Conservation (phyloP, 148 eudicot genomes). For the Dysphania ambrosioides region DNA sequence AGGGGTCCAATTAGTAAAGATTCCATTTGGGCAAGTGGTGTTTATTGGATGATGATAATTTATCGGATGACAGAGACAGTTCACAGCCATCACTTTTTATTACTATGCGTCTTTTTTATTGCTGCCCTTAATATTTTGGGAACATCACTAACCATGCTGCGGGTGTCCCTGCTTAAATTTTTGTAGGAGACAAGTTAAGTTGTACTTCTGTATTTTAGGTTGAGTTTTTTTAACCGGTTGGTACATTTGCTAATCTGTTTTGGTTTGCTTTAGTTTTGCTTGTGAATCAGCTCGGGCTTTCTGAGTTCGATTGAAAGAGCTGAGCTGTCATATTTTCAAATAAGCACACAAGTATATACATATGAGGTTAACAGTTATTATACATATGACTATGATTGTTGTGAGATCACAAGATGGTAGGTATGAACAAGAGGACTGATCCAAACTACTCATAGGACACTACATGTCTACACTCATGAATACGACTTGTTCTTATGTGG, state of each 20-base stretch:
- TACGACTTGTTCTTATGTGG: no score
- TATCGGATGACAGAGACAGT: slow-evolving; percentile 18
- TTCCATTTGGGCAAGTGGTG: slow-evolving; percentile 25
- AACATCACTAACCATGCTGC: slow-evolving; percentile 16
- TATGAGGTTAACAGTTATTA: no score
- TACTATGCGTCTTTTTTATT: slow-evolving; percentile 7
- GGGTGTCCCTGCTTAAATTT: slow-evolving; percentile 28
- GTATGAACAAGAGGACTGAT: no score
- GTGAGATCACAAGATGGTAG: no score
- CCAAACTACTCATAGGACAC: no score
- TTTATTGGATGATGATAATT: slow-evolving; percentile 22
- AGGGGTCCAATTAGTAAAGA: slow-evolving; percentile 23
- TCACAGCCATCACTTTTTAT: slow-evolving; percentile 6
- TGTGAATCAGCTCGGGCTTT: no score
- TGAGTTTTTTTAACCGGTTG: neutral
- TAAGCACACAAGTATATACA: no score
- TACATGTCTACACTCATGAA: no score
- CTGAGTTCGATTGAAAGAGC: no score
- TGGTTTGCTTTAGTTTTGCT: neutral
- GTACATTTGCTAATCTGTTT: slow-evolving; percentile 2
- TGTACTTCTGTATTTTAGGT: slow-evolving; percentile 11
- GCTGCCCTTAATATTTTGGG: slow-evolving; percentile 22
- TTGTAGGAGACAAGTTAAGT: slow-evolving; percentile 28
- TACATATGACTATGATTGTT: no score
- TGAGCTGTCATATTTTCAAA: no score